These are phyloP conservation scores for Mimosa bimucronata DNA, from an alignment of 306 rosid species.

Conservation along the genomic window DNA sequence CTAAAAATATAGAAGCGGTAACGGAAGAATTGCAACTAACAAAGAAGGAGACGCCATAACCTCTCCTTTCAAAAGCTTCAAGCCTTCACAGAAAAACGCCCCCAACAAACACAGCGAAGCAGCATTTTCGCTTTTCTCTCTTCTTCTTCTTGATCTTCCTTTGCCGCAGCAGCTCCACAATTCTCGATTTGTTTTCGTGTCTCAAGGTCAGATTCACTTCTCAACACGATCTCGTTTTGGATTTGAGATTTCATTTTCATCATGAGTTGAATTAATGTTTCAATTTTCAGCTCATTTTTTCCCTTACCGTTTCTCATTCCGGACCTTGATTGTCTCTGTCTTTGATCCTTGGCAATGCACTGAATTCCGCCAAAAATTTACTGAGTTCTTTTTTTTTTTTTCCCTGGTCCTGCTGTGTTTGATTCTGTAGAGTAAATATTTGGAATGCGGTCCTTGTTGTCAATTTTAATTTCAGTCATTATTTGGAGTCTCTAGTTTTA, in stretches of 20 bases:
- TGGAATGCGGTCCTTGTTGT: constrained; percentile 7
- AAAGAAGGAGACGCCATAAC: constrained; percentile 72
- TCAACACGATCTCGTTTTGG: constrained; percentile 8
- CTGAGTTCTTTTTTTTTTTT: neutral
- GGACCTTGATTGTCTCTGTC: constrained; percentile 22
- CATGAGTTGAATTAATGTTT: constrained; percentile 41
- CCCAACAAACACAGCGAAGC: constrained; percentile 24
- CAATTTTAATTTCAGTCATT: constrained; percentile 18
- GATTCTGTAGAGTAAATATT: constrained; percentile 17
- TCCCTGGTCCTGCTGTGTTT: constrained; percentile 11
- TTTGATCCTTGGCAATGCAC: constrained; percentile 24
- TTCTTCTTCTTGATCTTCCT: constrained; percentile 18
- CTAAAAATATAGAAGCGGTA: constrained; percentile 11
- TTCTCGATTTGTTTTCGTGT: neutral
- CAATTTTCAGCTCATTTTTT: neutral
- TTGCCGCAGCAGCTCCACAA: constrained; percentile 5
- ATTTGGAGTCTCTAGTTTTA: neutral
- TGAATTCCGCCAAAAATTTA: constrained; percentile 2
- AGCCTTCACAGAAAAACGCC: neutral
- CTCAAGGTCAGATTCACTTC: neutral
- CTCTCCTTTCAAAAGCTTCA: constrained; percentile 37
- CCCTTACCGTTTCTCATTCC: neutral
- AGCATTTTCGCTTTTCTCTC: constrained; percentile 31
- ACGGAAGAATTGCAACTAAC: constrained; percentile 35
- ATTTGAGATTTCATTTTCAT: constrained; percentile 29